These are phyloP conservation scores for Penicillium ochrochloron DNA, from an alignment of 495 filamentous ascomycete genomes.

Conservation along the genomic window DNA sequence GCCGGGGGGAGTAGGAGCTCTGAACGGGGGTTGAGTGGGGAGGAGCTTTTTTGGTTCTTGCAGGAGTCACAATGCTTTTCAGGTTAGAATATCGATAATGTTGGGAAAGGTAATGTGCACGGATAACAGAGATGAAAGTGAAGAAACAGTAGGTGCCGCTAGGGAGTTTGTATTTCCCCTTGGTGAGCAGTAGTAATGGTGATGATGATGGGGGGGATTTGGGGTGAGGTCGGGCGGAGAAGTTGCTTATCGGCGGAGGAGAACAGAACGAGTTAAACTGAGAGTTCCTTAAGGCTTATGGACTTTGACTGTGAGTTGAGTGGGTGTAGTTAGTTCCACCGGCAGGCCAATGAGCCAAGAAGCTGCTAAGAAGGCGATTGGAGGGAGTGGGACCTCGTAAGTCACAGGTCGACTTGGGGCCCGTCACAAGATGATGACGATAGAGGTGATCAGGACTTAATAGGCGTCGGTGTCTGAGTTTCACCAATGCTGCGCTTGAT, in stretches of 20 bases:
- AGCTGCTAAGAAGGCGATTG: slow-evolving; percentile 5
- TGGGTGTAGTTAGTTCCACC: neutral
- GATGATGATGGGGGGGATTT: neutral
- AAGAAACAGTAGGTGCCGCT: neutral
- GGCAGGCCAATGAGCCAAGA: neutral
- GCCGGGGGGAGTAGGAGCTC: slow-evolving; percentile 8
- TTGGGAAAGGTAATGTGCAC: neutral
- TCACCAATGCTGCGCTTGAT: neutral
- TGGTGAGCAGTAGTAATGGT: neutral
- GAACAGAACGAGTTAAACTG: slow-evolving; percentile 1
- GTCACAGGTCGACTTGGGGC: neutral
- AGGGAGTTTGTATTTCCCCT: neutral
- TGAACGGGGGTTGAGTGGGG: neutral
- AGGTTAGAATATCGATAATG: neutral
- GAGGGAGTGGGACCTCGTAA: slow-evolving; percentile 6
- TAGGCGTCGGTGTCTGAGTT: neutral
- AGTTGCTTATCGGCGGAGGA: slow-evolving; percentile 11
- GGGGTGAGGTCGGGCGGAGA: slow-evolving; percentile 5
- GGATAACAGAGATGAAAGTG: neutral
- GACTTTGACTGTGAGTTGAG: neutral
- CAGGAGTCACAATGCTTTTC: neutral
- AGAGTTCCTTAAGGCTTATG: too few species aligned
- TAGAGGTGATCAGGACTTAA: neutral
- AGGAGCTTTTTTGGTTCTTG: slow-evolving; percentile 1
- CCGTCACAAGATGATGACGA: slow-evolving; percentile 9